Conservation (phyloP, 2,329 filamentous ascomycete species). For the Colletotrichum zoysiae region DNA sequence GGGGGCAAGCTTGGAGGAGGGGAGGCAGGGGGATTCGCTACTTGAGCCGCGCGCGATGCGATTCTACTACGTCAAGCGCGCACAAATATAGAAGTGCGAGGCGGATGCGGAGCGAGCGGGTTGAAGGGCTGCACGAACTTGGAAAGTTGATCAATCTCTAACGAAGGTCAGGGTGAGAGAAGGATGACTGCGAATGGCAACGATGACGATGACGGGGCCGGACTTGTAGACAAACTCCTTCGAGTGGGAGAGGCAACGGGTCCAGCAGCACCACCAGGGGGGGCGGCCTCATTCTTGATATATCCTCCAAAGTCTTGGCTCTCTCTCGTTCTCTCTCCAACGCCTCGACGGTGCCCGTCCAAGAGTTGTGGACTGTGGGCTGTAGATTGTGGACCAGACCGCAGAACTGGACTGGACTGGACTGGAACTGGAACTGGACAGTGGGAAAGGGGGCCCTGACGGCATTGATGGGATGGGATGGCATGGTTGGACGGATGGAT, state of each 20-base stretch:
- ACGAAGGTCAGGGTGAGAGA: conserved; percentile 26
- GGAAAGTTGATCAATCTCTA: conserved; percentile 34
- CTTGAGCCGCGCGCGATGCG: not conserved
- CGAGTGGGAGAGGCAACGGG: not conserved
- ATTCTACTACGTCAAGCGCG: conserved; percentile 5
- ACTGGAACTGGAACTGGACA: conserved; percentile 9
- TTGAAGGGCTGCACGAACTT: conserved; percentile 25
- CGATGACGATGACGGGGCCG: conserved; percentile 13
- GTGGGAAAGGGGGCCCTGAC: conserved; percentile 25
- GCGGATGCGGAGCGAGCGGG: conserved; percentile 29
- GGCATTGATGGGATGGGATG: conserved; percentile 14
- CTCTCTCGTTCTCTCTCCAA: conserved; percentile 4
- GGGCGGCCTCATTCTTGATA: conserved; percentile 37
- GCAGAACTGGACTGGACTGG: conserved; percentile 6
- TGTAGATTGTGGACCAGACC: conserved; percentile 22
- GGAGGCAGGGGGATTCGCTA: not conserved
- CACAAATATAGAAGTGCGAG: not conserved
- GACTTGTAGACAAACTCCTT: not conserved
- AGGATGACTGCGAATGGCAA: conserved; percentile 11
- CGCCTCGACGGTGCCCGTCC: conserved; percentile 27
- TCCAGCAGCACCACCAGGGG: conserved; percentile 28
- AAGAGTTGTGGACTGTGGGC: conserved; percentile 26
- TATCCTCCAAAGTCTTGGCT: conserved; percentile 36
- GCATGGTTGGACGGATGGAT: conserved; percentile 7
- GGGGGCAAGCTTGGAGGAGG: not conserved